Evolutionary conservation across 139 green algal species (phyloP), one percentile per base, ranked within the genome.

Genomic region (Tetradesmus obliquus): DNA sequence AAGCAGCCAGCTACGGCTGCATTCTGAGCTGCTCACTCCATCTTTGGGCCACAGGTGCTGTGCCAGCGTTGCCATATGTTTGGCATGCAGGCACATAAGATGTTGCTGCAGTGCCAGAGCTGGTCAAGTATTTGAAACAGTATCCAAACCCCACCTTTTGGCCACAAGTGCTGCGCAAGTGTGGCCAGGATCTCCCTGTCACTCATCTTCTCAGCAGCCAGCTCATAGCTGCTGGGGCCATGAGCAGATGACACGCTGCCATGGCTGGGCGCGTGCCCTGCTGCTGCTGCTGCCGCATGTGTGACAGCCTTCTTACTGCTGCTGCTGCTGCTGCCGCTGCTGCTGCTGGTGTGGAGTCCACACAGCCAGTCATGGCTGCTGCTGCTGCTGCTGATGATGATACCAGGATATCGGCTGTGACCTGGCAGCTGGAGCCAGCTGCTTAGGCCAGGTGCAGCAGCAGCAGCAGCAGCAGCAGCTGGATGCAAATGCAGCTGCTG

Each of bases 171-270:
- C 51, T 57, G 55, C 0, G 91, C 71, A 24, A 97, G 91, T 0
- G 89, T 92, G 1, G 55, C n/a, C 76, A 97, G 80, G 92, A 97
- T 96, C n/a, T 94, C 91, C 12, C n/a, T 32, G 55, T 97, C 94
- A 22, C 55, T 90, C 95, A 96, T 95, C 53, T 91, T 87, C 79
- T 94, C 93, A 1, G 86, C 92, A 55, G 86, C 89, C 9, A 74
- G n/a, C 81, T 92, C 92, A 60, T 93, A 91, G 72, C 55, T 91
- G 87, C 72, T 91, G 17, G 62, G 60, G 6, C 87, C 87, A 86
- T 55, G 74, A 9, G 86, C 69, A 22, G 66, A 4, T 20, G 69
- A 6, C 10, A 45, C 54, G 22, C 86, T 90, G 69, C 86, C 86
- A 69, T 82, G 86, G 72, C 72, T 80, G 2, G 15, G 22, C 32